Base-by-base conservation (phyloP, 2,329 filamentous ascomycete species). In the Diplodia sapinea region DNA sequence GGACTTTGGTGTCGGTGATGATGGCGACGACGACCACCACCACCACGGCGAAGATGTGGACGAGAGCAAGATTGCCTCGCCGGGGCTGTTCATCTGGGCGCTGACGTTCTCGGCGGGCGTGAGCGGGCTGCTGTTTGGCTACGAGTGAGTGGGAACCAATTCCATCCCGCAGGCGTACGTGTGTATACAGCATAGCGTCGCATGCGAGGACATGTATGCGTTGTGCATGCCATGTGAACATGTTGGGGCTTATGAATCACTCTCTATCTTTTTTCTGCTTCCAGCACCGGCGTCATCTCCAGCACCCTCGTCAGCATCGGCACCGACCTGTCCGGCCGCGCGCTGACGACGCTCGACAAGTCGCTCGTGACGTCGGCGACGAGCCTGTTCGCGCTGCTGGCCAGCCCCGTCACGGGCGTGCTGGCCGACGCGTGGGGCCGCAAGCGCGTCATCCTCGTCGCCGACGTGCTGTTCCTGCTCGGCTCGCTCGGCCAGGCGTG, bases 371-470 rank as follows among this genome's bases (percentile, higher is more conserved):
- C 87, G 0, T 85, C 84, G 8, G 83, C 80, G 67, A 88, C 86
- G 0, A 85, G 84, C 43, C 76, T 88, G 40, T 84, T 86, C 71
- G 87, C 86, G 1, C 80, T 89, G 6, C 71, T 88, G 38, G 84
- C 83, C 1, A 86, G 84, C 52, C 85, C 86, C 0, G 71, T 86
- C 20, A 83, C 84, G 0, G 85, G 85, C 5, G 70, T 86, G 11
- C 73, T 87, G 69, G 85, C 93, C 0, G 95, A 98, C 77, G 82
- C 79, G 52, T 87, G 91, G 70, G 95, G 94, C 23, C 87, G 94
- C 67, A 97, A 97, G 75, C 91, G 90, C 0, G 86, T 90, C 49
- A 92, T 98, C 68, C 83, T 98, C 15, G 75, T 85, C 8, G 93
- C 78, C 1, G 77, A 79, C 49, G 70, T 86, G 0, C 85, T 93